Conservation (phyloP, 345 rosid species). For the Hypericum perforatum region DNA sequence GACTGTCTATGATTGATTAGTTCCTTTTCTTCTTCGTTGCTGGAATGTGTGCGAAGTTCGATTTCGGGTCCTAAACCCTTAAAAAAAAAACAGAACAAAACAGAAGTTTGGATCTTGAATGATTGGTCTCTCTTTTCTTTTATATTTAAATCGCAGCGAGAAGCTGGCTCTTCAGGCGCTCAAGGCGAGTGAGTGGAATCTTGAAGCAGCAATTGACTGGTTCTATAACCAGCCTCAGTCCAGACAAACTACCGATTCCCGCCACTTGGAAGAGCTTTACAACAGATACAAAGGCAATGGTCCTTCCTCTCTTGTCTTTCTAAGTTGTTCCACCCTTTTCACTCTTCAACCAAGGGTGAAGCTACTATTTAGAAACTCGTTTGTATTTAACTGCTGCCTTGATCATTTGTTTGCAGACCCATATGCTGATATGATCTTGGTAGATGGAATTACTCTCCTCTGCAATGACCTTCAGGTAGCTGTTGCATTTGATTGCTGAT, state of each 20-base stretch:
- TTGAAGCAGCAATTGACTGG: constrained; percentile 88
- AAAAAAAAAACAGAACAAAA: no score
- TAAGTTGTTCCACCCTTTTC: no score
- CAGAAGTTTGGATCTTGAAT: constrained; percentile 1
- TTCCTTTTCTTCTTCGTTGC: no score
- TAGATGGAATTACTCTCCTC: constrained; percentile 61
- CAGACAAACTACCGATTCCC: constrained; percentile 54
- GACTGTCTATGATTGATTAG: no score
- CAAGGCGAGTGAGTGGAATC: constrained; percentile 89
- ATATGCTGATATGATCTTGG: constrained; percentile 55
- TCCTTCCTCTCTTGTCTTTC: not conserved
- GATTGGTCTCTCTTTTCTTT: not conserved
- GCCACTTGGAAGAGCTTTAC: constrained; percentile 91
- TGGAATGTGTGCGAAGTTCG: no score
- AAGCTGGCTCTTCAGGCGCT: constrained; percentile 75
- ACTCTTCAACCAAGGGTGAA: no score
- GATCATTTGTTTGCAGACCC: constrained; percentile 37
- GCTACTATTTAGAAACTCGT: no score
- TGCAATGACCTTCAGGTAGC: constrained; percentile 74
- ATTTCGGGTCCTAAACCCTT: no score
- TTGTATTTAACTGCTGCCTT: not conserved
- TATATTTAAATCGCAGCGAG: constrained; percentile 45
- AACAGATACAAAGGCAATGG: constrained; percentile 77
- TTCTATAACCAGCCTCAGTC: constrained; percentile 82
- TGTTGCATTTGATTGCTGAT: not conserved